Evolutionary conservation across 306 rosid species (phyloP).

Genomic region (Bauhinia variegata): DNA sequence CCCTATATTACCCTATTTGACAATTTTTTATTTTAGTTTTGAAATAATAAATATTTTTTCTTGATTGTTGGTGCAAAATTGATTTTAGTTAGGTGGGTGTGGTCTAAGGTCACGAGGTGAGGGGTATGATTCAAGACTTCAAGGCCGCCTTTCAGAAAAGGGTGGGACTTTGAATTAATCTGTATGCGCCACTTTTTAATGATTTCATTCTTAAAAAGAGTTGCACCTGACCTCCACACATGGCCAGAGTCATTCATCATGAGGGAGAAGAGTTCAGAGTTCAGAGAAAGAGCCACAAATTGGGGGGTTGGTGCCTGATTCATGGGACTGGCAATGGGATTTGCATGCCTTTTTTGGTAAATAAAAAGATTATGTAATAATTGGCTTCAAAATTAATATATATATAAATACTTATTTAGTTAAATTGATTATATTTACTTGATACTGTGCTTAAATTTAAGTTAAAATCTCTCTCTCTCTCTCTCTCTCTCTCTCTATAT

Average conservation of each 20-base stretch:
- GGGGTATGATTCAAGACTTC: conserved; percentile 38
- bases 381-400: too few species aligned
- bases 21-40: too few species aligned
- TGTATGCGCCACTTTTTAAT: conserved; percentile 35
- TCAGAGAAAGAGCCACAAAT: neutral
- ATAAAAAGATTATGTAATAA: too few species aligned
- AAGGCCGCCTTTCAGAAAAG: conserved; percentile 47
- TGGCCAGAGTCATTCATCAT: conserved; percentile 7
- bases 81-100: conserved; percentile 40
- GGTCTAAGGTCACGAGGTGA: conserved; percentile 34
- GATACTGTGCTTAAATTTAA: too few species aligned
- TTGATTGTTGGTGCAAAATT: conserved; percentile 29
- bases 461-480: too few species aligned
- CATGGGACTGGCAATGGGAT: neutral
- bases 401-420: too few species aligned
- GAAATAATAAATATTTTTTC: too few species aligned
- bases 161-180: conserved; percentile 34
- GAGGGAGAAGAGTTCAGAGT: neutral
- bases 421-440: too few species aligned
- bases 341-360: too few species aligned
- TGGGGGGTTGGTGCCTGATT: neutral
- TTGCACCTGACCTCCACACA: conserved; percentile 36
- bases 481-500: too few species aligned
- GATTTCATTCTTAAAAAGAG: conserved; percentile 56
- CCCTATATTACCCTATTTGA: neutral